These are phyloP conservation scores for Tetracladium setigerum DNA, from an alignment of 495 filamentous ascomycete genomes.

Conservation along the genomic window DNA sequence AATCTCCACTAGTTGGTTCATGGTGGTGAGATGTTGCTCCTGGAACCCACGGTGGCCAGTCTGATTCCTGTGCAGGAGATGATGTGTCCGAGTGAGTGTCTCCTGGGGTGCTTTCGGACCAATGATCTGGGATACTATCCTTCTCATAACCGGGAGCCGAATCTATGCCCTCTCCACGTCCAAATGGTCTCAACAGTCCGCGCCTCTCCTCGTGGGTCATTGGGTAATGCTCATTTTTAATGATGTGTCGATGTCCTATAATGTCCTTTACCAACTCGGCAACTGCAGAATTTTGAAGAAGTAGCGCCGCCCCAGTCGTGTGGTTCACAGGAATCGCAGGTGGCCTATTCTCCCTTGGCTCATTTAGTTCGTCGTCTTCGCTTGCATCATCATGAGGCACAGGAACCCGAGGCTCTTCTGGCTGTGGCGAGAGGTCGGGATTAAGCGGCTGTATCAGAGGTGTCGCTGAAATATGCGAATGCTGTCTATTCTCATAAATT, in stretches of 20 bases:
- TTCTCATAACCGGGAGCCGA: slow-evolving; percentile 28
- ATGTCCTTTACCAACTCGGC: slow-evolving; percentile 39
- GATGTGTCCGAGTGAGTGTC: slow-evolving; percentile 38
- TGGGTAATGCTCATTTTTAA: slow-evolving; percentile 45
- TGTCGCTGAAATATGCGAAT: too few relatives aligned
- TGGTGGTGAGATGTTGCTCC: slow-evolving; percentile 13
- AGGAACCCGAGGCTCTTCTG: not conserved
- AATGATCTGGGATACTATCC: slow-evolving; percentile 21
- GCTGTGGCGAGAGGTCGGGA: not conserved
- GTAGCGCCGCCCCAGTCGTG: slow-evolving; percentile 70
- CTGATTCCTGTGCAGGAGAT: slow-evolving; percentile 33
- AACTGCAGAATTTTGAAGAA: slow-evolving; percentile 67
- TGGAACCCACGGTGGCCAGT: slow-evolving; percentile 29
- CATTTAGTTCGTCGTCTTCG: slow-evolving; percentile 22
- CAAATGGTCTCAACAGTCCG: slow-evolving; percentile 68
- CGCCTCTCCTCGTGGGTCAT: slow-evolving; percentile 70
- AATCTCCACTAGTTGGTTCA: slow-evolving; percentile 33
- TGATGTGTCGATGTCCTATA: too few relatives aligned
- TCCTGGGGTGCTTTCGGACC: slow-evolving; percentile 19
- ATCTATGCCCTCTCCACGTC: slow-evolving; percentile 67
- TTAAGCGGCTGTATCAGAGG: not conserved
- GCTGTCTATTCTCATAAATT: too few relatives aligned
- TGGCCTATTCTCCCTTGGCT: slow-evolving; percentile 38
- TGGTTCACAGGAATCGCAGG: slow-evolving; percentile 71
- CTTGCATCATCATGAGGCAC: slow-evolving; percentile 6